Conservation (phyloP, 169 alveolate genomes). For the Prorocentrum cordatum region DNA sequence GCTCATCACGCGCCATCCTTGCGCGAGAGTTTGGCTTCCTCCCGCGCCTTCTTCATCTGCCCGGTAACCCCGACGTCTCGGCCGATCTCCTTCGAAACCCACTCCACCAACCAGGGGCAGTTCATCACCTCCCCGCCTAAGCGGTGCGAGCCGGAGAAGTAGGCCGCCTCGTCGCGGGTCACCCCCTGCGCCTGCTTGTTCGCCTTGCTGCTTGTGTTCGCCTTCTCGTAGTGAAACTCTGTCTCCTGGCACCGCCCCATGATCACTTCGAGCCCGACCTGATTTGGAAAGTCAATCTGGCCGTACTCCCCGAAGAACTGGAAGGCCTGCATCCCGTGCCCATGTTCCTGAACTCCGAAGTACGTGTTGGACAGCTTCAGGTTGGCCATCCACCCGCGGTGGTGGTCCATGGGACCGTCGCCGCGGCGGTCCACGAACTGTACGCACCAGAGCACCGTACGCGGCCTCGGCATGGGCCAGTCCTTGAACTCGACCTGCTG, state of each 20-base stretch:
- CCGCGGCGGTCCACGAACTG: not conserved
- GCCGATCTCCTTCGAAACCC: too few relatives aligned
- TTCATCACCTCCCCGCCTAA: too few relatives aligned
- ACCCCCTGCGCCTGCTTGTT: too few relatives aligned
- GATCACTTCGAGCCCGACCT: not conserved
- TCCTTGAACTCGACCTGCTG: not conserved
- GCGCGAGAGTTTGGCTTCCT: too few relatives aligned
- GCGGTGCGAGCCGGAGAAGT: too few relatives aligned
- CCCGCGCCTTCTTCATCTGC: too few relatives aligned
- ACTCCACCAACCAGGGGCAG: too few relatives aligned
- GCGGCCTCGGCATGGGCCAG: slow-evolving; percentile 43
- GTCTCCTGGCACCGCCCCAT: not conserved
- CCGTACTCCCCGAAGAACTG: not conserved
- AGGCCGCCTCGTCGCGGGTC: too few relatives aligned
- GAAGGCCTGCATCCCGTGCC: not conserved
- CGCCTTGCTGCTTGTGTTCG: too few relatives aligned
- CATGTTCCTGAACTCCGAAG: slow-evolving; percentile 37
- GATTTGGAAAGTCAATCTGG: not conserved
- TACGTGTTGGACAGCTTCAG: too few relatives aligned
- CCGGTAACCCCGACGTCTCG: too few relatives aligned
- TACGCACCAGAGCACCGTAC: slow-evolving; percentile 19
- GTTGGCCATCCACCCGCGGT: slow-evolving; percentile 16
- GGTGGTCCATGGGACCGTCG: slow-evolving; percentile 43
- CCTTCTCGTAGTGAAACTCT: slow-evolving; percentile 14
- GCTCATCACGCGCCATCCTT: too few relatives aligned